Conservation (phyloP, 305 asterid species). For the Withania somnifera region DNA sequence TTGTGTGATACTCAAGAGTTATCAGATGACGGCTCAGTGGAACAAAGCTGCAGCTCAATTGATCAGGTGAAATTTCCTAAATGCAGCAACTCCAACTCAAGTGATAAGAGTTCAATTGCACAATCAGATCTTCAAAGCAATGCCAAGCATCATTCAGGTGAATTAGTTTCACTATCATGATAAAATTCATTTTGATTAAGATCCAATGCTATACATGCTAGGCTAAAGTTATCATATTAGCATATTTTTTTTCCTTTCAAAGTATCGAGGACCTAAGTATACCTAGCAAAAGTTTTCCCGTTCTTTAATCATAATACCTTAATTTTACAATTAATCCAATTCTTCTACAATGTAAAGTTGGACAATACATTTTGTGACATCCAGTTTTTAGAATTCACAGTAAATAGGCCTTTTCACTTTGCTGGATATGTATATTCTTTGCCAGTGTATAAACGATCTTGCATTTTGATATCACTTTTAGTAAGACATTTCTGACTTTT, state of each 20-base stretch:
- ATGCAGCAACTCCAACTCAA: slow-evolving; percentile 13
- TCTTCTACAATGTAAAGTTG: neutral
- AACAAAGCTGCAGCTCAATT: slow-evolving; percentile 12
- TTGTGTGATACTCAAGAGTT: slow-evolving; percentile 38
- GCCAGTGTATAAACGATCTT: neutral
- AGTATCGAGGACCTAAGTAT: neutral
- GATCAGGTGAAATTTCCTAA: slow-evolving; percentile 15
- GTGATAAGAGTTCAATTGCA: slow-evolving; percentile 11
- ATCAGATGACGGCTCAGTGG: slow-evolving; percentile 24
- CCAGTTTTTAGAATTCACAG: neutral
- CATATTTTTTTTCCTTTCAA: neutral
- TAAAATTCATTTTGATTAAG: neutral
- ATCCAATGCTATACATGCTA: neutral
- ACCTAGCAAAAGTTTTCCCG: neutral
- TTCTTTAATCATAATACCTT: neutral
- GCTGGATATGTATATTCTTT: neutral
- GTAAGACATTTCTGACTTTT: neutral
- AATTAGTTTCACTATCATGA: neutral
- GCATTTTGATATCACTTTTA: neutral
- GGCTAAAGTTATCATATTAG: neutral
- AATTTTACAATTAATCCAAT: neutral
- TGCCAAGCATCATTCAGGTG: slow-evolving; percentile 27
- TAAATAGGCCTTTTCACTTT: slow-evolving; percentile 1
- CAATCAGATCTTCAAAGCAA: slow-evolving; percentile 10
- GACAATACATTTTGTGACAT: neutral